Evolutionary conservation across 768 basidiomycete species (phyloP).

Genomic region (Hypholoma sublateritium): DNA sequence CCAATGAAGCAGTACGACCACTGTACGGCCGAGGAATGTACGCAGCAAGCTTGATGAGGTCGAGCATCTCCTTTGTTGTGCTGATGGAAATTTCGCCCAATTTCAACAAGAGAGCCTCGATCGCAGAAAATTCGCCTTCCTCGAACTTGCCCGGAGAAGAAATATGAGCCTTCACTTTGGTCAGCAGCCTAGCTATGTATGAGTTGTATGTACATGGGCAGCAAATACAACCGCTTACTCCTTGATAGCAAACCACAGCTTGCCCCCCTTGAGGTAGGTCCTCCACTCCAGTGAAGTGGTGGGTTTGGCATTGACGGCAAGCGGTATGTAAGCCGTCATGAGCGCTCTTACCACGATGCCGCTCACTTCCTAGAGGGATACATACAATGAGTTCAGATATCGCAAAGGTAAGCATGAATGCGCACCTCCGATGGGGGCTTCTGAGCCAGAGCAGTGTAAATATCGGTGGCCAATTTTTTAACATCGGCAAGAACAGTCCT

Average conservation of each 20-base stretch:
- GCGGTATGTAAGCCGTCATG: slow-evolving; percentile 3
- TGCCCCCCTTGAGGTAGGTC: neutral
- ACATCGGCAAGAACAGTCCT: neutral
- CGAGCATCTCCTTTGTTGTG: slow-evolving; percentile 4
- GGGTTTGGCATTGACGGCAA: neutral
- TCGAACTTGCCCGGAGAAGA: neutral
- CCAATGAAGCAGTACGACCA: slow-evolving; percentile 1
- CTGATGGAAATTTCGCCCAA: neutral
- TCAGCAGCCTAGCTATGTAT: neutral
- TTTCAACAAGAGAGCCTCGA: slow-evolving; percentile 4
- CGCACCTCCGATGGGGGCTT: slow-evolving; percentile 2
- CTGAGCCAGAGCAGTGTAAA: neutral
- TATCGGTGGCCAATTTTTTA: neutral
- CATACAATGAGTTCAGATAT: neutral
- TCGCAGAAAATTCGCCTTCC: neutral
- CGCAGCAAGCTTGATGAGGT: slow-evolving; percentile 6
- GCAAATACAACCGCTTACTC: neutral
- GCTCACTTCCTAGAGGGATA: neutral
- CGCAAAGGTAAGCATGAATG: neutral
- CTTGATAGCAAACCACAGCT: neutral
- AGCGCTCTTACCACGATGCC: neutral
- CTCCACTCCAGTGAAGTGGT: neutral
- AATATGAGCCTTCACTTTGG: slow-evolving; percentile 1
- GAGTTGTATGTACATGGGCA: neutral
- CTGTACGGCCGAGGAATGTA: slow-evolving; percentile 4